A percentile compares a stretch with the other conserved stretches of the same genome.
Evolutionary conservation across 805 yeast genomes (phyloP).

Genomic region (Barnettozyma pratensis): DNA sequence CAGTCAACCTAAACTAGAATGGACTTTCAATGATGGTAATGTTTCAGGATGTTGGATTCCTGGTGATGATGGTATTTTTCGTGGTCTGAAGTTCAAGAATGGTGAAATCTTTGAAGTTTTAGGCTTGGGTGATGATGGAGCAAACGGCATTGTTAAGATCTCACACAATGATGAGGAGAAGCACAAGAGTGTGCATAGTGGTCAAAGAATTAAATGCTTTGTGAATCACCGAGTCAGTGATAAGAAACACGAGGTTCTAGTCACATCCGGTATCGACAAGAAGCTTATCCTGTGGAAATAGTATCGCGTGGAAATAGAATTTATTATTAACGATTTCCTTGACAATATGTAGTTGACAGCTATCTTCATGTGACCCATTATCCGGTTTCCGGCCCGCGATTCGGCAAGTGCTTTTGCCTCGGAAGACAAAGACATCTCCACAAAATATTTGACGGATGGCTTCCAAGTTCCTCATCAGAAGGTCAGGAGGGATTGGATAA

Average conservation of each 20-base stretch:
- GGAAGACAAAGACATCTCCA: neutral
- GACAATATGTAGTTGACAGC: no score
- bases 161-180: neutral
- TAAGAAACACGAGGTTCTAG: slow-evolving; percentile 33
- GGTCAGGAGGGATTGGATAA: no score
- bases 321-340: no score
- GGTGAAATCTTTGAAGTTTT: slow-evolving; percentile 29
- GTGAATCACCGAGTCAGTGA: slow-evolving; percentile 18
- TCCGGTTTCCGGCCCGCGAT: neutral
- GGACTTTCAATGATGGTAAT: slow-evolving; percentile 30
- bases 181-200: neutral
- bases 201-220: slow-evolving; percentile 46
- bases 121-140: neutral
- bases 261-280: slow-evolving; percentile 49
- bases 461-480: no score
- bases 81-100: slow-evolving; percentile 51
- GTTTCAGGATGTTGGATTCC: slow-evolving; percentile 57
- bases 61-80: slow-evolving; percentile 62
- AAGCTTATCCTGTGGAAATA: slow-evolving; percentile 29
- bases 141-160: neutral
- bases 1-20: slow-evolving; percentile 43
- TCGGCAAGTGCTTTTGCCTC: neutral
- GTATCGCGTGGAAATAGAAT: no score
- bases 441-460: neutral
- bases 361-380: slow-evolving; percentile 3